phyloP scores from a whole-genome alignment of 495 filamentous ascomycete species.

The Penicillium chermesinum region DNA sequence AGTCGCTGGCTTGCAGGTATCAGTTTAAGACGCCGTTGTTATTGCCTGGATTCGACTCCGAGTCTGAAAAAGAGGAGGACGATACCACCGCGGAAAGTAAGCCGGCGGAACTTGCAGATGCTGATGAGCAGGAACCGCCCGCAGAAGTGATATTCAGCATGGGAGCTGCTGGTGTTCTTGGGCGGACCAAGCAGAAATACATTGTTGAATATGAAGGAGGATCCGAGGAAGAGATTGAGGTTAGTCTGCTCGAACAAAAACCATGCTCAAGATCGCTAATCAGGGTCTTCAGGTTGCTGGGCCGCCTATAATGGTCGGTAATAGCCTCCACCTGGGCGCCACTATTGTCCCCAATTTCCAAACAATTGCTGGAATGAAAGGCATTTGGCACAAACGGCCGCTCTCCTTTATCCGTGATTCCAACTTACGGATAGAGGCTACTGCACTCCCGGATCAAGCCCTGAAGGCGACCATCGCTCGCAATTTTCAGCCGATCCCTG shows the following conservation, averaged over 20 bases:
- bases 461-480: slow-evolving; percentile 28
- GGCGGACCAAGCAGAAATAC: slow-evolving; percentile 17
- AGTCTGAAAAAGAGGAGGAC: slow-evolving; percentile 14
- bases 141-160: slow-evolving; percentile 30
- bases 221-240: slow-evolving; percentile 16
- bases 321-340: slow-evolving; percentile 31
- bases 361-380: slow-evolving; percentile 23
- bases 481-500: slow-evolving; percentile 25
- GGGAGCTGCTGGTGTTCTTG: slow-evolving; percentile 27
- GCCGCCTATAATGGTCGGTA: slow-evolving; percentile 23
- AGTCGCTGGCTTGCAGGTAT: slow-evolving; percentile 28
- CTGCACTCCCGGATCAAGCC: slow-evolving; percentile 27
- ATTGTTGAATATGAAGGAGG: slow-evolving; percentile 24
- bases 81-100: slow-evolving; percentile 8
- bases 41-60: slow-evolving; percentile 17
- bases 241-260: slow-evolving; percentile 7
- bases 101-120: neutral
- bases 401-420: slow-evolving; percentile 32
- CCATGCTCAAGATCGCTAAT: neutral
- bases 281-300: slow-evolving; percentile 23
- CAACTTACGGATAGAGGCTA: slow-evolving; percentile 16
- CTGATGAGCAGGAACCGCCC: slow-evolving; percentile 11
- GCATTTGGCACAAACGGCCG: slow-evolving; percentile 24
- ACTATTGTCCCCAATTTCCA: slow-evolving; percentile 25
- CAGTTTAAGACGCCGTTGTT: slow-evolving; percentile 34